Base-by-base conservation (phyloP, 352 stramenopile species). In the Phytophthora citrophthora region DNA sequence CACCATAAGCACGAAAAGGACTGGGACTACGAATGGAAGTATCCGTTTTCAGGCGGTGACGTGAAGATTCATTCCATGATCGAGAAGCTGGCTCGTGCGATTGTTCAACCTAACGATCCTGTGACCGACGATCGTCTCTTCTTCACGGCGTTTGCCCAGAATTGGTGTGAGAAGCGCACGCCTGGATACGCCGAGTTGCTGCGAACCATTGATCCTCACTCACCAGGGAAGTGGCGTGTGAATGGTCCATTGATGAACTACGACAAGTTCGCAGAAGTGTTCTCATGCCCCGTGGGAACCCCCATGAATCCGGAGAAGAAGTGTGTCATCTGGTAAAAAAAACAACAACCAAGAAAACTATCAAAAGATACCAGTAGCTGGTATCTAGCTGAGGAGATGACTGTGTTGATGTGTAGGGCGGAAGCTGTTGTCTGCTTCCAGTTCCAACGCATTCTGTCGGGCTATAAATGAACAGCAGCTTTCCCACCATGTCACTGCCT, bases 221-320 rank as follows among this genome's bases (percentile, higher is more conserved):
- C 82, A 24, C 82, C 82, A 7, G 73, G 72, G 12, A 82, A 85
- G 45, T 91, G 74, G 72, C 84, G 84, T 36, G 84, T 91, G 40
- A 84, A 89, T 24, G 84, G 84, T 1, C 72, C 80, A 7, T 29
- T 87, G 27, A 88, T 85, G 61, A 91, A 91, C 64, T 89, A 77
- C 57, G 51, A 68, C 47, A 76, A 79, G 66, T 93, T 93, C 54
- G 79, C 80, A 0, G 55, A 84, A 52, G 68, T 65, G n/a, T 91
- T 93, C 49, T 68, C 88, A 52, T 93, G 84, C 65, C 59, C 76
- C 4, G 50, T 74, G 4, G 83, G 83, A 5, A 76, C 77, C 2
- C 72, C 72, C 3, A 92, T 94, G 83, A 94, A 92, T 51, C 83
- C 85, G 1, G 55, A 66, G 26, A 73, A 88, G 40, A 83, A 84